A percentile compares a stretch with the other conserved stretches of the same genome.
Conservation (phyloP, 305 asterid species). For the Fraxinus floribunda region DNA sequence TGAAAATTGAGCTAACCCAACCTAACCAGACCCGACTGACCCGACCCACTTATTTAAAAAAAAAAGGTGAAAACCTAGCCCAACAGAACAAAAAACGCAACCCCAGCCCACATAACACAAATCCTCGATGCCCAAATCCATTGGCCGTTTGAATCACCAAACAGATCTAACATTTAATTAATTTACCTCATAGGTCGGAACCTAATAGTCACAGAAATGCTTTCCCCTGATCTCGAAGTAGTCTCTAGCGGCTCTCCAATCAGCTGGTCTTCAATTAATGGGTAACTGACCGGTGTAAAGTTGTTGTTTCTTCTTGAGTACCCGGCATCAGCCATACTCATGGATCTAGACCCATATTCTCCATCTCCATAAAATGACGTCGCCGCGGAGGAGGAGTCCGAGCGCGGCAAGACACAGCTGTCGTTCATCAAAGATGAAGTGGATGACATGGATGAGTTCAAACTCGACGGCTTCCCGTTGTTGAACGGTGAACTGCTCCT, state of each 20-base stretch:
- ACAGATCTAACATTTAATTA: slow-evolving; percentile 48
- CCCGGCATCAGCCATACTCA: slow-evolving; percentile 37
- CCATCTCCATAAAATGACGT: slow-evolving; percentile 56
- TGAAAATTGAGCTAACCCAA: too few relatives aligned
- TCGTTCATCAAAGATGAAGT: slow-evolving; percentile 75
- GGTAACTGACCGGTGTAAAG: slow-evolving; percentile 61
- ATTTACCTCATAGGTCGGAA: slow-evolving; percentile 89
- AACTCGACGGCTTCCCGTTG: slow-evolving; percentile 61
- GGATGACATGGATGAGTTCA: slow-evolving; percentile 78
- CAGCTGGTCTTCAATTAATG: slow-evolving; percentile 65
- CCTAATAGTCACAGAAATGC: slow-evolving; percentile 87
- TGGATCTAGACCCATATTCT: slow-evolving; percentile 71
- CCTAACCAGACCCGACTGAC: too few relatives aligned
- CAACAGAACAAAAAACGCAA: too few relatives aligned
- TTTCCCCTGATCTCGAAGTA: slow-evolving; percentile 75
- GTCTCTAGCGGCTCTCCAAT: slow-evolving; percentile 55
- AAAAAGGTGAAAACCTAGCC: too few relatives aligned
- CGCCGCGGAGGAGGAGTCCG: slow-evolving; percentile 67
- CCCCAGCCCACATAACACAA: too few relatives aligned
- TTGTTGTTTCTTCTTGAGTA: slow-evolving; percentile 34
- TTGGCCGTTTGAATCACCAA: background rate
- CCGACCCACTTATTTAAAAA: too few relatives aligned
- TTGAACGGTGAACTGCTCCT: slow-evolving; percentile 79
- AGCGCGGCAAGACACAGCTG: slow-evolving; percentile 58
- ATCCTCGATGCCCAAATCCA: too few relatives aligned